Conservation (phyloP, 192 early-diverging fungal species). For the Umbelopsis sp. region DNA sequence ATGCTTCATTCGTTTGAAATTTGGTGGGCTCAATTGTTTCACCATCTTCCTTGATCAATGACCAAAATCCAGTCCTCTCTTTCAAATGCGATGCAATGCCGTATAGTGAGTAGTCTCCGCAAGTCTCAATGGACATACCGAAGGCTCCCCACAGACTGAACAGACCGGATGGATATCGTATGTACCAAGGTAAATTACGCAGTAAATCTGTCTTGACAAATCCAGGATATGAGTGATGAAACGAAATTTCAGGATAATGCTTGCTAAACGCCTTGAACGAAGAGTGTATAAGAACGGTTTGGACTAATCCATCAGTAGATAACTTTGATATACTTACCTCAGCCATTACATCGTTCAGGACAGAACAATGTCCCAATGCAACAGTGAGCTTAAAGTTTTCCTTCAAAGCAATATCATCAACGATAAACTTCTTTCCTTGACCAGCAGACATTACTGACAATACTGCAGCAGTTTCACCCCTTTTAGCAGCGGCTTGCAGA, state of each 20-base stretch:
- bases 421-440: not conserved
- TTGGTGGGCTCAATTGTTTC: not conserved
- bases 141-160: not conserved
- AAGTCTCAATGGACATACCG: not conserved
- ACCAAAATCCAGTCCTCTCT: not conserved
- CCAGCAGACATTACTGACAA: not conserved
- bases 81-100: not conserved
- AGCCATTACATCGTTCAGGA: not conserved
- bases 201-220: not conserved
- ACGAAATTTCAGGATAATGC: not conserved
- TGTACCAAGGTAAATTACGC: not conserved
- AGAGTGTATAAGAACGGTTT: not conserved
- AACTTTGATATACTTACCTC: not conserved
- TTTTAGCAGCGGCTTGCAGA: not conserved
- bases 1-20: not conserved
- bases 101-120: not conserved
- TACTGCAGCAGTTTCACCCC: not conserved
- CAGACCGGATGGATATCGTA: not conserved
- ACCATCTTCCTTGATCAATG: not conserved
- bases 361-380: not conserved
- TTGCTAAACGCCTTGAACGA: not conserved
- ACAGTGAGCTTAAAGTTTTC: not conserved
- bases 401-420: not conserved
- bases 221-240: not conserved
- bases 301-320: not conserved